Base-by-base conservation (phyloP, 495 filamentous ascomycete species). In the Parmelia sp. region DNA sequence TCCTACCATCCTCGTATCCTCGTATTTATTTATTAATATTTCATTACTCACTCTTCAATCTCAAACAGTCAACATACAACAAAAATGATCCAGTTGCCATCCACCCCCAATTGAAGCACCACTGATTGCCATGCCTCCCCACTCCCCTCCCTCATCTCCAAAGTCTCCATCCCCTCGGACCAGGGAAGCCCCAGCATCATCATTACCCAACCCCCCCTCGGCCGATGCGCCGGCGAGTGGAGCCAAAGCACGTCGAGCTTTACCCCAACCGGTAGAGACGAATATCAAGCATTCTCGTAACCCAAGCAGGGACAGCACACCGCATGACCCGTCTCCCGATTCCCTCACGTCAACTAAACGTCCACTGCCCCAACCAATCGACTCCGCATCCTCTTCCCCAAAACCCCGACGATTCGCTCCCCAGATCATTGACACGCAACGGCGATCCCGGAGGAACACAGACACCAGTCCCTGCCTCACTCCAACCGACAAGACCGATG, bases 371-470 rank as follows among this genome's bases (percentile, higher is more conserved):
- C 69, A 63, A 23, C 65, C 65, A 65, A 39, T 72, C 71, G 65
- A 73, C 14, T 40, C 69, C 15, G 42, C 23, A 8, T 33, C 57
- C 12, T 21, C 36, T 8, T 59, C 64, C n/a, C 35, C 63, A 49
- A 66, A 65, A 25, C 56, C 69, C 35, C 67, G 81, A 58, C 80
- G 75, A 66, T 87, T 87, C 65, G 74, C 77, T 29, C 85, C 84
- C 3, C 78, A 85, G 60, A 71, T 87, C 35, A 81, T 86, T 56
- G 84, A 84, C 70, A 86, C 82, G 6, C 79, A 77, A 4, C 75
- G 73, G 61, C 78, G 79, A 44, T 81, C 79, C n/a, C 74, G 78
- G 66, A 72, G 78, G 69, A 70, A 73, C 60, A 71, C 71, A 58
- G 67, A 74, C 60, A 31, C 67, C 21, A 59, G 45, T 29, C 64